Evolutionary conservation across 2,329 filamentous ascomycete species (phyloP).

Genomic region (Sphaerostilbella broomeana): DNA sequence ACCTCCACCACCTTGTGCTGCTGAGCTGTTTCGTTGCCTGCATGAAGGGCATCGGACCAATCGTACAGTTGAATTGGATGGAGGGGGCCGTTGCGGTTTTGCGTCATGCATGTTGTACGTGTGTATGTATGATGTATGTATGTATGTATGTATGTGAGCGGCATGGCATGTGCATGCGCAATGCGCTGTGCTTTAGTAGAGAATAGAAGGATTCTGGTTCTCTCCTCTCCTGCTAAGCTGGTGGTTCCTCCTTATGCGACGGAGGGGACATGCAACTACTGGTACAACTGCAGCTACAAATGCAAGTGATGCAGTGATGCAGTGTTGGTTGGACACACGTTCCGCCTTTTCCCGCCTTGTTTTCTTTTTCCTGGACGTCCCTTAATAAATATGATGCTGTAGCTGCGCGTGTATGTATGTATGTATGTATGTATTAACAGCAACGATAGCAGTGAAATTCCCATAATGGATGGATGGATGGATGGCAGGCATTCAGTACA

Average conservation of each 20-base stretch:
- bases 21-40: not conserved
- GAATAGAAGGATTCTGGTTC: no score
- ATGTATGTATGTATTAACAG: constrained; percentile 1
- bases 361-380: not conserved
- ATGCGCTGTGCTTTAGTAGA: no score
- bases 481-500: constrained; percentile 1
- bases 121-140: not conserved
- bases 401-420: not conserved
- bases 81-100: not conserved
- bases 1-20: not conserved
- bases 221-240: no score
- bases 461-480: no score
- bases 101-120: not conserved
- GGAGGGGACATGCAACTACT: not conserved
- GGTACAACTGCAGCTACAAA: not conserved
- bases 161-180: no score
- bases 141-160: not conserved
- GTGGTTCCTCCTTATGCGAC: not conserved
- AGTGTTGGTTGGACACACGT: not conserved
- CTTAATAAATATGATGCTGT: not conserved
- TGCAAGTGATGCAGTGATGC: not conserved
- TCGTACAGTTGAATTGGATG: not conserved
- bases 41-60: not conserved
- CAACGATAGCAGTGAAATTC: no score
- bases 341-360: no score